Evolutionary conservation across 345 rosid genomes (phyloP), one percentile per base, ranked within the genome.

Genomic region (Eucalyptus cloeziana): DNA sequence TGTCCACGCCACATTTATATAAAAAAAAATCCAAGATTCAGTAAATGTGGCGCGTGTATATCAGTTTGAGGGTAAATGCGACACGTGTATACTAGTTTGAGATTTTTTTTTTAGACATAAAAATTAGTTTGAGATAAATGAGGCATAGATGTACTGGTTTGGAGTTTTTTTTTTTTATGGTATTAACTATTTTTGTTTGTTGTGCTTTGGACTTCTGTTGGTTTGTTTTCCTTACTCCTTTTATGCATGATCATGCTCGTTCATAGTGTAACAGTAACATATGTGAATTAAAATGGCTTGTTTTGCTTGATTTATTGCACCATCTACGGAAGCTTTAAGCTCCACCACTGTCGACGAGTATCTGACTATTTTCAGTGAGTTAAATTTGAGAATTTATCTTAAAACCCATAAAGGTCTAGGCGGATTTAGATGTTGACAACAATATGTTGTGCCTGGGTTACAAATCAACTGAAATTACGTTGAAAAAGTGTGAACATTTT

Each of bases 141-240:
- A 17, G 22, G 5, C 2, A 17, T 19, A 0, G 22, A 17, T 9
- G 7, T 31, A 67, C 2, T 6, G 0, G 2, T 69, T 69, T 33
- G 24, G 4, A 37, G 7, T 9, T 69, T 69, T 17, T 69, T 27
- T 67, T 8, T 69, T 33, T 69, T 4, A 10, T 31, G 80, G 3
- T 19, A 71, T 17, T 33, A 17, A 10, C 13, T 43, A 3, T 33
- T 8, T 67, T 71, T 71, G 25, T 71, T 71, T 71, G 1, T 17
- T 71, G 24, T 71, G 43, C 81, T 71, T 71, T 71, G 44, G 81
- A 71, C 13, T 33, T 69, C 1, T 33, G 13, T 37, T 8, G 44
- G 43, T 17, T 69, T 31, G 10, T 69, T 69, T 69, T 69, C 43
- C 43, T 69, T 17, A 76, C 27, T 76, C 2, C 22, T 76, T 71